These are phyloP conservation scores for Marsdenia floribunda DNA, from an alignment of 257 asterid species.

Conservation along the genomic window DNA sequence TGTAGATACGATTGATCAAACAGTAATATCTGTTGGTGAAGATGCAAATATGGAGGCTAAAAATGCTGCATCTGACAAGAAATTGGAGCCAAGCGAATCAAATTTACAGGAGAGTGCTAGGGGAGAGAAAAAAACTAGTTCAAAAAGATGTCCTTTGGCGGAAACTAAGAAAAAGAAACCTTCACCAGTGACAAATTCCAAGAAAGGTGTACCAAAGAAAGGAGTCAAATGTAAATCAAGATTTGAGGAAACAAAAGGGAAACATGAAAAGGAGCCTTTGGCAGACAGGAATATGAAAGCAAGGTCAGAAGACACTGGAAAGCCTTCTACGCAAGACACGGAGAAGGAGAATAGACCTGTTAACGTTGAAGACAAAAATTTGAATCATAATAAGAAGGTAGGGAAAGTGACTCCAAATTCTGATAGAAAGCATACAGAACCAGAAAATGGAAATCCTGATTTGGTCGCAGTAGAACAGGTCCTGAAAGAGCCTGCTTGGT, in stretches of 20 bases:
- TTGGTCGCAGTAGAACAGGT: slow-evolving; percentile 9
- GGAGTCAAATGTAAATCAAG: slow-evolving; percentile 7
- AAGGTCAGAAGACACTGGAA: slow-evolving; percentile 28
- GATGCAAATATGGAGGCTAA: slow-evolving; percentile 26
- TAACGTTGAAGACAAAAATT: slow-evolving; percentile 12
- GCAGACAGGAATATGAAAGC: slow-evolving; percentile 12
- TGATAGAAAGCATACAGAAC: slow-evolving; percentile 21
- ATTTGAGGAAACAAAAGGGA: slow-evolving; percentile 7
- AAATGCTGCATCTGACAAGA: slow-evolving; percentile 21
- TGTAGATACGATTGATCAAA: slow-evolving; percentile 11
- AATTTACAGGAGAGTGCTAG: slow-evolving; percentile 23
- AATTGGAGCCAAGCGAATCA: slow-evolving; percentile 23
- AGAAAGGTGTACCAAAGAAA: slow-evolving; percentile 24
- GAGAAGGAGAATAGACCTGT: slow-evolving; percentile 44
- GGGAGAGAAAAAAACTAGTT: slow-evolving; percentile 28
- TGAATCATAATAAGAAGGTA: slow-evolving; percentile 22
- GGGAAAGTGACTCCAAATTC: slow-evolving; percentile 19
- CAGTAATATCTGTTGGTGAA: slow-evolving; percentile 23
- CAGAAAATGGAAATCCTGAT: slow-evolving; percentile 10
- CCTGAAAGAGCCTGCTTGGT: slow-evolving; percentile 47
- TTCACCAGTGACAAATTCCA: slow-evolving; percentile 13
- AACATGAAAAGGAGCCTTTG: slow-evolving; percentile 12
- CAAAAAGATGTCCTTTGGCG: slow-evolving; percentile 38
- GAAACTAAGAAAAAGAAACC: slow-evolving; percentile 25
- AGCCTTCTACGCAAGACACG: slow-evolving; percentile 34